Percentiles rank a stretch among this genome's conserved stretches.
phyloP scores from a whole-genome alignment of 768 basidiomycete genomes.

The Phlebiopsis gigantea region DNA sequence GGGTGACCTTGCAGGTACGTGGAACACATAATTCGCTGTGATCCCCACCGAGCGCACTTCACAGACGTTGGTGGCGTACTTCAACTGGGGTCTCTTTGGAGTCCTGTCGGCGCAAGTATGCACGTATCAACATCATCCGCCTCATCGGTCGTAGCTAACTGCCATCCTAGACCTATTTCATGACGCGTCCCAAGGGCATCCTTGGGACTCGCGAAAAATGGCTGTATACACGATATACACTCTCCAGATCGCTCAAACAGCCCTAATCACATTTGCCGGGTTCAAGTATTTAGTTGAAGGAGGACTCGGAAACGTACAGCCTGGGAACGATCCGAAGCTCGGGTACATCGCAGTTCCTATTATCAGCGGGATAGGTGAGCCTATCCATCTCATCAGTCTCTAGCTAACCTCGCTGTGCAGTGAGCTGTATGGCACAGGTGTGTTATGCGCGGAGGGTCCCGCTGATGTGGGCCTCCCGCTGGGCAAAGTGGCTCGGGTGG shows the following conservation, averaged over 20 bases:
- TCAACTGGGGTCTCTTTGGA: slow-evolving; percentile 21
- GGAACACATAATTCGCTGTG: too few species aligned
- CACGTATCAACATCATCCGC: not conserved
- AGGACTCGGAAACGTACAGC: slow-evolving; percentile 15
- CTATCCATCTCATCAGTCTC: not conserved
- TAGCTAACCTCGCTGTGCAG: too few species aligned
- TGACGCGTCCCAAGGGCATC: too few species aligned
- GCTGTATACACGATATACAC: slow-evolving; percentile 2
- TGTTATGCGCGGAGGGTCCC: not conserved
- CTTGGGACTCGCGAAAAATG: slow-evolving; percentile 10
- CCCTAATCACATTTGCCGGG: slow-evolving; percentile 17
- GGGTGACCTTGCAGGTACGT: too few species aligned
- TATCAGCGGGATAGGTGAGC: slow-evolving; percentile 2
- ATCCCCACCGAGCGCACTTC: too few species aligned
- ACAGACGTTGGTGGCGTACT: too few species aligned
- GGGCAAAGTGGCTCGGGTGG: not conserved
- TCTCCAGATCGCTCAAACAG: slow-evolving; percentile 12
- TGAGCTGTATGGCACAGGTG: not conserved
- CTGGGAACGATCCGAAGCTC: not conserved
- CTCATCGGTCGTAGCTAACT: not conserved
- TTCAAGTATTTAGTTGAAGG: slow-evolving; percentile 22
- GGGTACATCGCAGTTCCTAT: not conserved
- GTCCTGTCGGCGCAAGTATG: slow-evolving; percentile 18
- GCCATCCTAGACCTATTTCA: slow-evolving; percentile 10
- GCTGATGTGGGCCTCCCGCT: not conserved